Evolutionary conservation across 306 rosid species (phyloP), one percentile per base, ranked within the genome.

Genomic region (Trifolium repens): DNA sequence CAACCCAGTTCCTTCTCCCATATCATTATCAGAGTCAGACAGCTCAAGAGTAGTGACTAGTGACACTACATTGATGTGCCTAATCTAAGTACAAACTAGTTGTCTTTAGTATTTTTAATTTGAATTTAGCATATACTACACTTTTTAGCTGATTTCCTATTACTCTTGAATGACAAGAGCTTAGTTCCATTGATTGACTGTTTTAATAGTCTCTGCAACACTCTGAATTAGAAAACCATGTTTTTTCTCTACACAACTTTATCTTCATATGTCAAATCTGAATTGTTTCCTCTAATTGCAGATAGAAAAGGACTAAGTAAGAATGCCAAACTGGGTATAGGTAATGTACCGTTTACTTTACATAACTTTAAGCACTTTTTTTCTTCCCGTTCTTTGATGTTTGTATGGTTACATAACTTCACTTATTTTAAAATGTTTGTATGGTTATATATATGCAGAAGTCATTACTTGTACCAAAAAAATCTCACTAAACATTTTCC

Each of bases 281-380:
- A 63, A 5, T 76, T 37, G 52, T 37, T 77, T 82, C 72, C 57
- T 72, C 60, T 19, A 39, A 16, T 72, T 39, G 43, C 61, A 8
- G 43, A 0, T 2, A 59, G 11, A 17, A 9, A 68, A 1, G 0
- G 46, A 7, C 46, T 9, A 67, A 57, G 8, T 27, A 3, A 0
- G 44, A 66, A 39, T 9, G 27, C 1, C 11, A 77, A 39, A 59
- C 43, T 72, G 75, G 61, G 17, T 39, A 12, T 82, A 58, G 82
- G 85, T 82, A 82, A 82, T 58, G 34, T 24, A 65, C 43, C 13
- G n/a, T n/a, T n/a, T n/a, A n/a, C 2, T 44, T 77, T 57, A 55
- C 85, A 55, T 32, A 15, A 64, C 58, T 81, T 54, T 61, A 42
- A 26, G 37, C 53, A 30, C 8, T 11, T n/a, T n/a, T n/a, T n/a